These are phyloP conservation scores for Pseudozyma hubeiensis DNA, from an alignment of 1,284 basidiomycete species.

Conservation along the genomic window DNA sequence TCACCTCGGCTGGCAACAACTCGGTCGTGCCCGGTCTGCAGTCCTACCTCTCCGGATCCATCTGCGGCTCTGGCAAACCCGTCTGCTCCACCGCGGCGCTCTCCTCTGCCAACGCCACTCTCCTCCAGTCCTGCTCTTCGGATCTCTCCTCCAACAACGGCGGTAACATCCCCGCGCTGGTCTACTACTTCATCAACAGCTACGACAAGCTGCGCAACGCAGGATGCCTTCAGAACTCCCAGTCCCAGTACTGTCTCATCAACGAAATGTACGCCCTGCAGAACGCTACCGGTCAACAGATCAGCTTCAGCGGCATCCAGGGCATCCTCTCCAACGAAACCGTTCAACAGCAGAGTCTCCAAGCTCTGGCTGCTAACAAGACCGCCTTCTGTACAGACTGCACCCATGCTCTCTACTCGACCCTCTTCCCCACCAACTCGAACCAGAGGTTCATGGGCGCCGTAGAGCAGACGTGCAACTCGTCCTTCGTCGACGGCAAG, in stretches of 20 bases:
- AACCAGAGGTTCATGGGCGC: conserved; percentile 23
- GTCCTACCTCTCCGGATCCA: conserved; percentile 25
- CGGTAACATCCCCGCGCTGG: conserved; percentile 28
- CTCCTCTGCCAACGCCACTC: conserved; percentile 28
- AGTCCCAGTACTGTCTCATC: conserved; percentile 20
- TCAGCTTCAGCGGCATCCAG: conserved; percentile 23
- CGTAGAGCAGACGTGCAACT: conserved; percentile 26
- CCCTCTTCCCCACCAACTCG: conserved; percentile 28
- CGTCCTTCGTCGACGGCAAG: conserved; percentile 30
- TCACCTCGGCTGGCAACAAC: conserved; percentile 31
- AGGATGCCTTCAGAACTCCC: conserved; percentile 25
- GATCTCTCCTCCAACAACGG: conserved; percentile 21
- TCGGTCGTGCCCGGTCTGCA: conserved; percentile 35
- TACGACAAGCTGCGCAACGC: conserved; percentile 34
- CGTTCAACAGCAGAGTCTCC: conserved; percentile 17
- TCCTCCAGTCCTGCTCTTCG: conserved; percentile 30
- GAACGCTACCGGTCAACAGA: conserved; percentile 21
- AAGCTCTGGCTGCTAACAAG: conserved; percentile 25
- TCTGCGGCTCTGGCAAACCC: conserved; percentile 28
- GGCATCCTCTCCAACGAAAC: conserved; percentile 17
- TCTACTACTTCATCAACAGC: conserved; percentile 41
- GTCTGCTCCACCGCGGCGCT: conserved; percentile 24
- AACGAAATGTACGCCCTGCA: conserved; percentile 34
- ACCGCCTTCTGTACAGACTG: conserved; percentile 49
- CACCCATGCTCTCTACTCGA: conserved; percentile 39